Percentiles rank a stretch among this genome's conserved stretches.
These are phyloP conservation scores for Discostella stelligeroides DNA, from an alignment of 108 stramenopile species.

Conservation along the genomic window DNA sequence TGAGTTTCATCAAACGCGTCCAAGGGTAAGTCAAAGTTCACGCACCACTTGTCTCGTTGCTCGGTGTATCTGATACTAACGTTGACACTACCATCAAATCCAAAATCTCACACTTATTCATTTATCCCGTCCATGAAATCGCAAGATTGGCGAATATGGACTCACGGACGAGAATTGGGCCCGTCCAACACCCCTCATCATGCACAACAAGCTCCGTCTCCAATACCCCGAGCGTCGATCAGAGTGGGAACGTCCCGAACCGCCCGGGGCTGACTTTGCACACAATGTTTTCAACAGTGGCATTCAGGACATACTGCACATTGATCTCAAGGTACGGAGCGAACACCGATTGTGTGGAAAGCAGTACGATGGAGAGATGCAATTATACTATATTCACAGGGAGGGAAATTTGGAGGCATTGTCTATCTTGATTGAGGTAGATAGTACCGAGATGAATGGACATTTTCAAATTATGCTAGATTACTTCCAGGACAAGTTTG, in stretches of 20 bases:
- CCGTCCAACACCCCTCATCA: slow-evolving; percentile 32
- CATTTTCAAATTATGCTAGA: slow-evolving; percentile 41
- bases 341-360: slow-evolving; percentile 69
- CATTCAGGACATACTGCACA: slow-evolving; percentile 40
- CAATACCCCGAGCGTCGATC: slow-evolving; percentile 19
- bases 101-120: not conserved
- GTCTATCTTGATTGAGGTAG: slow-evolving; percentile 36
- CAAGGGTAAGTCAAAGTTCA: slow-evolving; percentile 21
- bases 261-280: slow-evolving; percentile 40
- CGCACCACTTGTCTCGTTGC: not conserved
- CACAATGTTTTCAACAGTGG: slow-evolving; percentile 36
- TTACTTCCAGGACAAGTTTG: slow-evolving; percentile 40
- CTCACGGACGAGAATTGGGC: slow-evolving; percentile 2
- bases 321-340: slow-evolving; percentile 65
- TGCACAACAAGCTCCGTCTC: slow-evolving; percentile 39
- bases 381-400: slow-evolving; percentile 33
- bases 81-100: not conserved
- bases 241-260: slow-evolving; percentile 7
- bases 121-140: not conserved
- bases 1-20: slow-evolving; percentile 30
- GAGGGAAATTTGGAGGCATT: slow-evolving; percentile 35
- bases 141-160: slow-evolving; percentile 24
- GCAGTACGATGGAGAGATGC: slow-evolving; percentile 73
- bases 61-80: too few relatives aligned
- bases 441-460: slow-evolving; percentile 19